Evolutionary conservation across 768 basidiomycete genomes (phyloP), one percentile per base, ranked within the genome.

Genomic region (Termitomyces sp.): DNA sequence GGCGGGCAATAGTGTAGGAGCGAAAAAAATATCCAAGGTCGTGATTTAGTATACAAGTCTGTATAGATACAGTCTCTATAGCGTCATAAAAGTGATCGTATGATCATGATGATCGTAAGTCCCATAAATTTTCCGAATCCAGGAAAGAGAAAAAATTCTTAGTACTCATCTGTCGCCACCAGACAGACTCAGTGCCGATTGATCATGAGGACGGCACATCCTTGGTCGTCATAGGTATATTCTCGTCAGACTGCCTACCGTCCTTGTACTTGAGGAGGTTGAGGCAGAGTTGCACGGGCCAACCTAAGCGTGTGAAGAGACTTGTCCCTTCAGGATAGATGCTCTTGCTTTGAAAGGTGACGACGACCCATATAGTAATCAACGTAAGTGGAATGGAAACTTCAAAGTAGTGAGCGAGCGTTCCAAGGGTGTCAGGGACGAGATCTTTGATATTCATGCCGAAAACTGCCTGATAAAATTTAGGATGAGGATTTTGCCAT

Each of bases 401-500:
- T 46, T 62, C 76, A 22, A 79, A 57, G 61, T 81, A 86, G 55
- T 74, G 73, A 4, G 55, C 7, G 15, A 83, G 61, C 1, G 78
- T 80, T 36, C 75, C 79, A 0, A 55, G 20, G 1, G 76, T 74
- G n/a, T 69, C 52, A 0, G 58, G 69, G 31, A 67, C 70, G 52
- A 85, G 72, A 67, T 81, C 77, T 34, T 53, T 41, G 13, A 86
- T 71, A 61, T 86, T 86, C 84, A 86, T 86, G 13, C 85, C 81
- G 55, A 85, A 85, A 8, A 84, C 68, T 41, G 72, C 77, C 85
- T 85, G 54, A n/a, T 2, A 16, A 52, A 27, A 52, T 7, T 34
- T 50, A 4, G 47, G 15, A 24, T 36, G 22, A 45, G 33, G 30
- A 16, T 30, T 27, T 6, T 39, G 5, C 41, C 18, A 24, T 15